Evolutionary conservation across 371 early-diverging fungal species (phyloP), one percentile per base, ranked within the genome.

Genomic region (Blakeslea trispora): DNA sequence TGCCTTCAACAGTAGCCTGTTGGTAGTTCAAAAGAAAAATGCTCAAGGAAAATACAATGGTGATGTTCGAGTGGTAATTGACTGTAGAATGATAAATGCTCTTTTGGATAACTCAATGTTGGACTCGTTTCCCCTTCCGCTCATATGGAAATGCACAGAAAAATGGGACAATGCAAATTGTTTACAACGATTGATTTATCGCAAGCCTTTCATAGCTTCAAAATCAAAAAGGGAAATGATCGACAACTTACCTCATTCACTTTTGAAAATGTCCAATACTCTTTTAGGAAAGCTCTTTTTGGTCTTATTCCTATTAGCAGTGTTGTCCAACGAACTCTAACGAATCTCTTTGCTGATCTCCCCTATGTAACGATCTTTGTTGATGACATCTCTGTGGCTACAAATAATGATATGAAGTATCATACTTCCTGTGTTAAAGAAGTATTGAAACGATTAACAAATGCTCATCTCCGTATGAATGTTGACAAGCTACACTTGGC

Each of bases 341-440:
- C 41, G 8, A 5, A 34, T 1, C 11, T 57, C 0, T 57, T 57
- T 23, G 18, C 11, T n/a, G 58, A 57, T 45, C 44, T 57, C 2
- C 22, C 50, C 0, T 50, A 50, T 6, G 31, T 45, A 34, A 28
- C 50, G 5, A 22, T 50, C 10, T 57, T 37, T 24, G 32, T 57
- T 45, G 58, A 57, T 31, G 56, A 49, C 42, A 24, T 56, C 1
- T 23, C 39, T 3, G 31, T 53, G 8, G 40, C 41, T 22, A 53
- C 53, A 37, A 37, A 21, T 15, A 45, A 22, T 4, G 11, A n/a
- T 7, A 11, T 56, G 5, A 1, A 1, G 3, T 18, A 53, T 22
- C 55, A 46, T 24, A 46, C 40, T 1, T 37, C 24, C 8, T 46
- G 45, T 17, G 47, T 55, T 18, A 11, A 6, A 11, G 47, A 55